These are phyloP conservation scores for Phytophthora ohioensis DNA, from an alignment of 352 stramenopile genomes.

Conservation along the genomic window DNA sequence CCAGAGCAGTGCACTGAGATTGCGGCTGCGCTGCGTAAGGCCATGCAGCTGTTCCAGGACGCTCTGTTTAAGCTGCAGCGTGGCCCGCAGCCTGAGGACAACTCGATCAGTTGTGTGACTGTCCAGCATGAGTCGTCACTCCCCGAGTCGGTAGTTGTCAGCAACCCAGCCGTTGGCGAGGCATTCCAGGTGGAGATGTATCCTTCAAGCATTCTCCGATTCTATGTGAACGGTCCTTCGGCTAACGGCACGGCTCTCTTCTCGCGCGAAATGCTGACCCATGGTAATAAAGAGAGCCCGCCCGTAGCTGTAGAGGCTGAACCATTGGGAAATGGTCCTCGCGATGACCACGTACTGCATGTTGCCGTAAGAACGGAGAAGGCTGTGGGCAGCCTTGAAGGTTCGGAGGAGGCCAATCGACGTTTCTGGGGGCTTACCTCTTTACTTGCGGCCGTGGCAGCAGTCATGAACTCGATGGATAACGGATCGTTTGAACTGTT, in stretches of 20 bases:
- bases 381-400: slow-evolving; percentile 23
- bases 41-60: slow-evolving; percentile 77
- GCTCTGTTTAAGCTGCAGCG: slow-evolving; percentile 76
- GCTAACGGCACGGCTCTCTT: slow-evolving; percentile 66
- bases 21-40: slow-evolving; percentile 51
- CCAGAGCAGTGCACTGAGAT: slow-evolving; percentile 76
- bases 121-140: slow-evolving; percentile 78
- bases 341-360: slow-evolving; percentile 52
- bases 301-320: slow-evolving; percentile 57
- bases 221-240: slow-evolving; percentile 74
- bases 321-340: slow-evolving; percentile 43
- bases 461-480: slow-evolving; percentile 53
- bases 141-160: slow-evolving; percentile 60
- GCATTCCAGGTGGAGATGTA: slow-evolving; percentile 75
- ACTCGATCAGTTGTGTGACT: slow-evolving; percentile 77
- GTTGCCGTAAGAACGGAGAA: slow-evolving; percentile 51
- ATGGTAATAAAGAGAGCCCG: slow-evolving; percentile 26
- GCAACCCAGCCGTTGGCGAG: slow-evolving; percentile 58
- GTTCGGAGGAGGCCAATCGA: slow-evolving; percentile 39
- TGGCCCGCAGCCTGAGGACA: slow-evolving; percentile 69
- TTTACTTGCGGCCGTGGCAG: slow-evolving; percentile 50
- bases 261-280: slow-evolving; percentile 64
- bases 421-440: slow-evolving; percentile 59
- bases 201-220: slow-evolving; percentile 69
- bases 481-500: slow-evolving; percentile 56